Evolutionary conservation across 768 basidiomycete genomes (phyloP).

Genomic region (Chiua virens): DNA sequence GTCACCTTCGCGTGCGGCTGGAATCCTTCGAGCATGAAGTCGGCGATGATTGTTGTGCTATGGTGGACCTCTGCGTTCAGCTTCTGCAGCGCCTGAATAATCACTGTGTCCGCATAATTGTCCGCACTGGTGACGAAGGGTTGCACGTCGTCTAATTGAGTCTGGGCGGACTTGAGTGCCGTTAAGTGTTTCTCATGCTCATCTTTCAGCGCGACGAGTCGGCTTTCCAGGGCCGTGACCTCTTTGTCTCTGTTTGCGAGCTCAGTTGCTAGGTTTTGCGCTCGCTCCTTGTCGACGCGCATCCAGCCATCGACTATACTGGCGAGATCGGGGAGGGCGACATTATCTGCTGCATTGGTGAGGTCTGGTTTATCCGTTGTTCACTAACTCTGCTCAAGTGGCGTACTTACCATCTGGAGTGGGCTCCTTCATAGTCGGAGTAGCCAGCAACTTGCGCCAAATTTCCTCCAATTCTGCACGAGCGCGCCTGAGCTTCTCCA

Average conservation of each 20-base stretch:
- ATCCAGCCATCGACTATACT: conserved; percentile 8
- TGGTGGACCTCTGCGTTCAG: too few species aligned
- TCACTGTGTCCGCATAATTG: too few species aligned
- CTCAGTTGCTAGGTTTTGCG: neutral
- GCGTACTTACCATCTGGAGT: neutral
- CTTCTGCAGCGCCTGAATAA: too few species aligned
- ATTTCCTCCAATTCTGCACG: neutral
- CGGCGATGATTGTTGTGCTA: too few species aligned
- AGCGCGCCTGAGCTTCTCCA: neutral
- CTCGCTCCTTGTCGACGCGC: conserved; percentile 2
- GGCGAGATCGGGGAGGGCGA: conserved; percentile 8
- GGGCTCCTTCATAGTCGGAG: neutral
- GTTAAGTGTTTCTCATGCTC: too few species aligned
- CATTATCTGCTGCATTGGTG: neutral
- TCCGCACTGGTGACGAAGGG: too few species aligned
- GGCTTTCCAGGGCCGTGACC: conserved; percentile 5
- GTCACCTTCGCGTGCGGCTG: too few species aligned
- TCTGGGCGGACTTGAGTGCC: too few species aligned
- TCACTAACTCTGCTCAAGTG: neutral
- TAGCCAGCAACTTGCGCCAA: neutral
- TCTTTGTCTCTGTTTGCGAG: conserved; percentile 7
- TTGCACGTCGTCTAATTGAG: too few species aligned
- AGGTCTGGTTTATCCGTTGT: neutral
- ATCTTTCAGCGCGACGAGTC: neutral
- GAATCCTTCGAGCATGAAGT: too few species aligned